Evolutionary conservation across 495 filamentous ascomycete species (phyloP), one percentile per base, ranked within the genome.

Genomic region (Penicillium maclennaniae): DNA sequence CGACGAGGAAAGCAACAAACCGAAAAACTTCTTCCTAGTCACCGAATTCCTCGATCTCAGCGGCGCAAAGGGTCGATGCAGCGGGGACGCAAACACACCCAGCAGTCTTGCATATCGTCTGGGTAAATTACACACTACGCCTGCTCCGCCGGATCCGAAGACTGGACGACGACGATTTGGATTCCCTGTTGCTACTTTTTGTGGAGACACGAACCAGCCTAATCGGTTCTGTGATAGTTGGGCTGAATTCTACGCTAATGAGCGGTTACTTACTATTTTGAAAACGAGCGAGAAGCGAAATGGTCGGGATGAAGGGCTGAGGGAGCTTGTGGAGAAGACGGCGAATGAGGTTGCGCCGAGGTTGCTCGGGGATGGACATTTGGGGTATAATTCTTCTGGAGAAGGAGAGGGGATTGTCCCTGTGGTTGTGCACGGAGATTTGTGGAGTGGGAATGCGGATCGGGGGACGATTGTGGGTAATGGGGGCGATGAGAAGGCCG

Each of bases 381-480:
- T 95, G 37, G 83, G 82, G 39, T 80, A 75, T 43, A 72, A 82
- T 20, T 59, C 59, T 7, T 21, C 49, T 45, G 71, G 73, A 0
- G 55, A 65, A 5, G 80, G 81, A 0, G 64, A 77, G 9, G 77
- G 75, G 6, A 70, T 88, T 19, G 72, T 63, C 1, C 91, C 92
- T 0, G 91, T 92, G 6, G 77, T 95, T 16, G 80, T 95, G 21
- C 92, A 97, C 68, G 91, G 92, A 15, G 92, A 96, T 75, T 60
- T 96, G 37, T 97, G 92, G 92, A 86, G 82, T 61, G 92, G 92
- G 2, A 97, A 97, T 67, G 79, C 83, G 21, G 83, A 82, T n/a
- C 58, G 75, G 6, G 91, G 86, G 1, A 70, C 69, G 43, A 85
- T 92, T 56, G 79, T 75, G 0, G 82, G 70, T 0, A 62, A 55